phyloP scores from a whole-genome alignment of 192 early-diverging fungal species.

The Backusella liffmaniae region DNA sequence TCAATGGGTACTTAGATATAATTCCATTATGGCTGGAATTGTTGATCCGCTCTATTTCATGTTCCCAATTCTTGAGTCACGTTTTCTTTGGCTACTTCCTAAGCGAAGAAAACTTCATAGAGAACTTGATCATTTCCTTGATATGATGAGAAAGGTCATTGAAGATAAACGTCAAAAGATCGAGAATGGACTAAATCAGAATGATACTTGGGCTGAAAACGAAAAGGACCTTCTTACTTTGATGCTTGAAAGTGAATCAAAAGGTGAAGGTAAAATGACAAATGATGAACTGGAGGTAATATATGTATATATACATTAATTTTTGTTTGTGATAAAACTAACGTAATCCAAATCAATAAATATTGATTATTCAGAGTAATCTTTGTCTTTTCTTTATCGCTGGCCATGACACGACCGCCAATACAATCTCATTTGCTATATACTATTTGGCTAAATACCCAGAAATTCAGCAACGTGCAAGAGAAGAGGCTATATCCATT shows the following conservation, averaged over 20 bases:
- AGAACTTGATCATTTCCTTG: slow-evolving; percentile 10
- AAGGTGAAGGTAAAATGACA: background rate
- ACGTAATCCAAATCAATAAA: background rate
- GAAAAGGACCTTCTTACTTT: slow-evolving; percentile 33
- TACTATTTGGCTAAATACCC: slow-evolving; percentile 46
- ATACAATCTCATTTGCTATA: slow-evolving; percentile 36
- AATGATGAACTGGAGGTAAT: background rate
- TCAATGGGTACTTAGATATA: slow-evolving; percentile 6
- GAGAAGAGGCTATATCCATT: slow-evolving; percentile 14
- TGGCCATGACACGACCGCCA: slow-evolving; percentile 34
- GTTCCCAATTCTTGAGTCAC: slow-evolving; percentile 13
- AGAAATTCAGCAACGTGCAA: slow-evolving; percentile 18
- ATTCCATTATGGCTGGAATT: background rate
- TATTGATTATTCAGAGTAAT: slow-evolving; percentile 9
- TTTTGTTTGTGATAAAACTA: background rate
- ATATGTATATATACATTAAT: background rate
- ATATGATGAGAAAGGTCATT: slow-evolving; percentile 10
- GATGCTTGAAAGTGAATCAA: slow-evolving; percentile 25
- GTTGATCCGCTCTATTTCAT: background rate
- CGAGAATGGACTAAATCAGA: background rate
- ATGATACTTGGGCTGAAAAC: background rate
- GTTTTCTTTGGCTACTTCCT: slow-evolving; percentile 17
- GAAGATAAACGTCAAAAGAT: slow-evolving; percentile 9
- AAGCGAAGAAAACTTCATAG: slow-evolving; percentile 7
- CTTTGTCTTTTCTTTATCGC: slow-evolving; percentile 52